A percentile compares a stretch with the other conserved stretches of the same genome.
Conservation (phyloP, 139 green algal species). For the Closterium sp. region DNA sequence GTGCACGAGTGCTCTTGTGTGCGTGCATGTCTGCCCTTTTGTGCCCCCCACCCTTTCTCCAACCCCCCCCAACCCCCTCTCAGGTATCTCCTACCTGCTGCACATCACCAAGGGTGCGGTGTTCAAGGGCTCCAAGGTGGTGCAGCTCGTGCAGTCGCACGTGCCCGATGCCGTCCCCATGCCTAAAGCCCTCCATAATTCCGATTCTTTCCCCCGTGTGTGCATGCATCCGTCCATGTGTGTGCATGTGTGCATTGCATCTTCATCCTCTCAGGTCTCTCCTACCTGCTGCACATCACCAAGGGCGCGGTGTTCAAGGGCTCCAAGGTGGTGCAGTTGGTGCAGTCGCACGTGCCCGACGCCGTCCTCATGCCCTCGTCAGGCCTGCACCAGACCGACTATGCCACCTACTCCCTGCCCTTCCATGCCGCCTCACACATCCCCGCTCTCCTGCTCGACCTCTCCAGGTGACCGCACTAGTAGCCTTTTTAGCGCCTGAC, state of each 20-base stretch:
- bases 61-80: too few species aligned
- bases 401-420: constrained; percentile 34
- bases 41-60: too few species aligned
- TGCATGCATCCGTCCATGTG: too few species aligned
- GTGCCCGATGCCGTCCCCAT: constrained; percentile 1
- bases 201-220: too few species aligned
- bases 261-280: too few species aligned
- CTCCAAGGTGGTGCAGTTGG: constrained; percentile 21
- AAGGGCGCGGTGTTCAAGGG: constrained; percentile 23
- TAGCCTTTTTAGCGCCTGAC: constrained; percentile 13
- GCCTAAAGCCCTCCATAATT: too few species aligned
- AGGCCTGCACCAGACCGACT: constrained; percentile 17
- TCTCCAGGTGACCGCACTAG: constrained; percentile 33
- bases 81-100: constrained; percentile 46
- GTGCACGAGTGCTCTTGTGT: too few species aligned
- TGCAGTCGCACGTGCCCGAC: constrained; percentile 26
- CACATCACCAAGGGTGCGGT: constrained; percentile 21
- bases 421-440: neutral
- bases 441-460: constrained; percentile 21
- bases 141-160: constrained; percentile 31
- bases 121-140: constrained; percentile 26
- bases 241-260: constrained; percentile 4
- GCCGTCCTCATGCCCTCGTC: neutral
- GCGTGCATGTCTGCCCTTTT: too few species aligned
- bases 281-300: constrained; percentile 43